A percentile compares a stretch with the other conserved stretches of the same genome.
Conservation (phyloP, 495 filamentous ascomycete species). For the Penicillium canariense region DNA sequence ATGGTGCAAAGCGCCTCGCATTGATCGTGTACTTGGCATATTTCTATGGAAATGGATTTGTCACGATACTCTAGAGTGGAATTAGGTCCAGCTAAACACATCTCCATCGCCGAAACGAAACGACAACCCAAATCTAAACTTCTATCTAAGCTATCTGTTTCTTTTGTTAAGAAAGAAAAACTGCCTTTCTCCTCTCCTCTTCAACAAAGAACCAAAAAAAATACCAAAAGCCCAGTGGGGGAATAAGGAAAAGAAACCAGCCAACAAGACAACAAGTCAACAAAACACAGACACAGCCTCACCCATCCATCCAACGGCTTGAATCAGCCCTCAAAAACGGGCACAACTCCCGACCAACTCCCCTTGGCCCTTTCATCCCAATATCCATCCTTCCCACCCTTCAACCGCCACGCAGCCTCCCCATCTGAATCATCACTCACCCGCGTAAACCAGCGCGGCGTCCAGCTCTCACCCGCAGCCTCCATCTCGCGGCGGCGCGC, state of each 20-base stretch:
- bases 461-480: slow-evolving; percentile 63
- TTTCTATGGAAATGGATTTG: background rate
- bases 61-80: background rate
- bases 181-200: background rate
- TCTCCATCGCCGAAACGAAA: background rate
- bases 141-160: background rate
- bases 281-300: background rate
- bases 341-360: slow-evolving; percentile 66
- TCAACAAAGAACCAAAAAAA: background rate
- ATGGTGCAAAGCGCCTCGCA: no score
- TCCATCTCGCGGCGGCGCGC: slow-evolving; percentile 73
- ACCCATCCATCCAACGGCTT: background rate
- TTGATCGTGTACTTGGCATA: no score
- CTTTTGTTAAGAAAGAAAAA: no score
- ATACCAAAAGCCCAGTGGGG: background rate
- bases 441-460: slow-evolving; percentile 78
- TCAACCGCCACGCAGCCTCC: slow-evolving; percentile 80
- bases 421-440: slow-evolving; percentile 51
- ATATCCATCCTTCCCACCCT: slow-evolving; percentile 78
- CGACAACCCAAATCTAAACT: background rate
- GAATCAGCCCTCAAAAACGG: slow-evolving; percentile 61
- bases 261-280: background rate
- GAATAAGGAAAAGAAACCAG: background rate
- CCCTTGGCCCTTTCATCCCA: slow-evolving; percentile 80
- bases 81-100: background rate